phyloP scores from a whole-genome alignment of 768 basidiomycete genomes.

The Russula abietina region DNA sequence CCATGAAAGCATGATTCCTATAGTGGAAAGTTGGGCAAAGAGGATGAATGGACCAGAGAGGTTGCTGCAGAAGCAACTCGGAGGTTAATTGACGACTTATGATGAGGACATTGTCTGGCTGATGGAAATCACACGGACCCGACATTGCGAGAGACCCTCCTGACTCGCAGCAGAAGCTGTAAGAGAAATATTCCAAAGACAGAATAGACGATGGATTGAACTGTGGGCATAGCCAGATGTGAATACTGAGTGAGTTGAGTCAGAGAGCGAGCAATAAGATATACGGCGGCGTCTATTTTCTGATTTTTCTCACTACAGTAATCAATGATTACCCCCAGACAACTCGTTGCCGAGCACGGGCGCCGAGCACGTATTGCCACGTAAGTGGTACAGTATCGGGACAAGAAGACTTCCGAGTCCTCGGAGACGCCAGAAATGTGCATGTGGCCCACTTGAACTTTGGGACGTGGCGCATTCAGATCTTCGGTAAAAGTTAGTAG shows the following conservation, averaged over 20 bases:
- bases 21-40: neutral
- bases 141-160: neutral
- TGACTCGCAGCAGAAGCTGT: neutral
- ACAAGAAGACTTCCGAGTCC: no score
- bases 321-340: no score
- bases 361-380: no score
- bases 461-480: no score
- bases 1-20: neutral
- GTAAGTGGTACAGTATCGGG: no score
- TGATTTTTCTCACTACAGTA: no score
- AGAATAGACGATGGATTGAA: neutral
- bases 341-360: no score
- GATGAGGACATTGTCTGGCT: no score
- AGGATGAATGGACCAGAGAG: constrained; percentile 5
- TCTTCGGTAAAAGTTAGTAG: no score
- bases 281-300: neutral
- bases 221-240: neutral
- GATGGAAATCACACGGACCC: neutral
- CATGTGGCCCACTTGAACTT: no score
- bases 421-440: no score
- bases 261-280: neutral
- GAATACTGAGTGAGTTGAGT: neutral
- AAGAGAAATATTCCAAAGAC: neutral
- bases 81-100: neutral
- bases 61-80: neutral